These are phyloP conservation scores for Cytospora piceae DNA, from an alignment of 2,329 filamentous ascomycete species.

Conservation along the genomic window DNA sequence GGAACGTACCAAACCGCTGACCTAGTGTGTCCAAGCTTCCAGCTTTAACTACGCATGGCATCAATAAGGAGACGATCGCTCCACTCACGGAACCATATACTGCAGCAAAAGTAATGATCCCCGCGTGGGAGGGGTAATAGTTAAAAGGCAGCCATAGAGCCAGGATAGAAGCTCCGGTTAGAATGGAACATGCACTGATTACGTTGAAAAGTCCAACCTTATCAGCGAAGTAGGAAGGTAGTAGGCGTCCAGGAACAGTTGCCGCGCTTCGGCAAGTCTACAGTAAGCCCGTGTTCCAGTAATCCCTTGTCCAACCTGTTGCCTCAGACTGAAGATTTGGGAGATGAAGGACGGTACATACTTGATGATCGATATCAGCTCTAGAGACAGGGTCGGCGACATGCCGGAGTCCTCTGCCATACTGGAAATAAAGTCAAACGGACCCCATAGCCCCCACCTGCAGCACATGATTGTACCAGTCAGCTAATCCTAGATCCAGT, in stretches of 20 bases:
- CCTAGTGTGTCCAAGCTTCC: constrained; percentile 40
- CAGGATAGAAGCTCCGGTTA: constrained; percentile 31
- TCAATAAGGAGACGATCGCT: constrained; percentile 36
- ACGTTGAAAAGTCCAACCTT: constrained; percentile 20
- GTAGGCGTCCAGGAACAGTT: constrained; percentile 11
- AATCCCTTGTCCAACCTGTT: too few relatives aligned
- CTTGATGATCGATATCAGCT: constrained; percentile 36
- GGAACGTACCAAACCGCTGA: constrained; percentile 39
- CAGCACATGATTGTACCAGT: too few relatives aligned
- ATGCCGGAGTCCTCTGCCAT: constrained; percentile 21
- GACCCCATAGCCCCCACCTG: constrained; percentile 32
- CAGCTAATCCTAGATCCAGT: too few relatives aligned
- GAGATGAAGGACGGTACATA: too few relatives aligned
- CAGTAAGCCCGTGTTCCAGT: too few relatives aligned
- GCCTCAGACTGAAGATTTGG: too few relatives aligned
- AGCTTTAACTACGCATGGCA: constrained; percentile 38
- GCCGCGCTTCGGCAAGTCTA: too few relatives aligned
- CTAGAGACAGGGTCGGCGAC: constrained; percentile 21
- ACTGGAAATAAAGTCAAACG: constrained; percentile 20
- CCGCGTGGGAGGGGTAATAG: constrained; percentile 36
- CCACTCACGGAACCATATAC: constrained; percentile 39
- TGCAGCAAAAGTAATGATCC: constrained; percentile 37
- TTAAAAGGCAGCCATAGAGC: constrained; percentile 39
- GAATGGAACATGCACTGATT: not conserved
- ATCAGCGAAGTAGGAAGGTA: constrained; percentile 16